These are phyloP conservation scores for Aspergillus thermomutatus DNA, from an alignment of 2,329 filamentous ascomycete genomes.

Conservation along the genomic window DNA sequence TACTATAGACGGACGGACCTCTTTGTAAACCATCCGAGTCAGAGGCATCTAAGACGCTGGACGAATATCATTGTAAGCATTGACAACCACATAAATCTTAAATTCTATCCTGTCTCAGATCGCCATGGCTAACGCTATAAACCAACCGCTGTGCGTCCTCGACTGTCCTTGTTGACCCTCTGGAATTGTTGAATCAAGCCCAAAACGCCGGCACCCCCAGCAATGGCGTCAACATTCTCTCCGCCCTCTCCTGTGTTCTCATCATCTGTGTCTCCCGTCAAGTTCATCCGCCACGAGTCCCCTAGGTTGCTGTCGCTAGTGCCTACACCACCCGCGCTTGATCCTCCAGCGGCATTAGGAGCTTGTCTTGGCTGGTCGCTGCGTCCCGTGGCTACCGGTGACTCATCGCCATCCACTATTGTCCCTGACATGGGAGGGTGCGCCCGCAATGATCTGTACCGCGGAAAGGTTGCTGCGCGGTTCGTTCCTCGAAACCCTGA, in stretches of 20 bases:
- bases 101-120: background rate
- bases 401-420: constrained; percentile 31
- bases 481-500: constrained; percentile 33
- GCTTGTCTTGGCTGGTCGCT: constrained; percentile 16
- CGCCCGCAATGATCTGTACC: constrained; percentile 29
- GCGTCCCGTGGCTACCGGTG: constrained; percentile 13
- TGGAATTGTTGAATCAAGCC: constrained; percentile 66
- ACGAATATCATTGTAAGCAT: background rate
- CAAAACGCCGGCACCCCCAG: constrained; percentile 56
- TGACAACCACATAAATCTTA: background rate
- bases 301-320: constrained; percentile 58
- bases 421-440: constrained; percentile 24
- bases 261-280: constrained; percentile 31
- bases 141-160: constrained; percentile 33
- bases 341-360: constrained; percentile 24
- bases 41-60: background rate
- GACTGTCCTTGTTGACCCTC: constrained; percentile 49
- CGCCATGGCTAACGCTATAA: constrained; percentile 18
- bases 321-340: constrained; percentile 34
- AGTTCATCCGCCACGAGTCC: constrained; percentile 49
- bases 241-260: constrained; percentile 46
- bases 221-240: constrained; percentile 46
- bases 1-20: background rate
- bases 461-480: constrained; percentile 24
- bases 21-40: background rate